Evolutionary conservation across 2,329 filamentous ascomycete genomes (phyloP).

Genomic region (Acrocalymma vagum): DNA sequence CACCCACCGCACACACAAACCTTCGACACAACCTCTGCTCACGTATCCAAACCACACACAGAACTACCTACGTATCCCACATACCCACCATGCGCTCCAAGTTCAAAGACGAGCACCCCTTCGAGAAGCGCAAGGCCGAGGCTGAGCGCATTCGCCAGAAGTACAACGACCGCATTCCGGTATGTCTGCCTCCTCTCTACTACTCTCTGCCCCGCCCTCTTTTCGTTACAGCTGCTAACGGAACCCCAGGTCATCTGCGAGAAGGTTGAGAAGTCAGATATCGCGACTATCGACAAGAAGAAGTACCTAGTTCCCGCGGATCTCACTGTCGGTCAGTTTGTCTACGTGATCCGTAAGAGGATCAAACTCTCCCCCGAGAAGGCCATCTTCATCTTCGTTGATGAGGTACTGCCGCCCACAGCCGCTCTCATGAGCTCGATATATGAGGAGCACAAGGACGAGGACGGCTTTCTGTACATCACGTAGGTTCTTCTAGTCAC

Average conservation of each 20-base stretch:
- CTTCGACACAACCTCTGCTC: constrained; percentile 8
- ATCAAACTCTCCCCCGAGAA: constrained; percentile 99
- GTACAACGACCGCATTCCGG: constrained; percentile 97
- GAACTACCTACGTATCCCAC: constrained; percentile 17
- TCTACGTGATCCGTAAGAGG: constrained; percentile 99
- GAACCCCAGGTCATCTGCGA: constrained; percentile 89
- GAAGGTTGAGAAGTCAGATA: constrained; percentile 99
- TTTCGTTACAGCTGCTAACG: constrained; percentile 33
- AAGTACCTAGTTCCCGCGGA: constrained; percentile 98
- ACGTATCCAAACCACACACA: constrained; percentile 14
- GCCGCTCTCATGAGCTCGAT: constrained; percentile 99
- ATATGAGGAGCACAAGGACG: constrained; percentile 98
- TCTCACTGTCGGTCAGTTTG: constrained; percentile 98
- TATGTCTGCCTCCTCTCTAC: constrained; percentile 62
- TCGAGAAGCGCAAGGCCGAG: constrained; percentile 99
- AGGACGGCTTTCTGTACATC: constrained; percentile 95
- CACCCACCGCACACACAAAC: constrained; percentile 21
- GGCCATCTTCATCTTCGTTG: constrained; percentile 99
- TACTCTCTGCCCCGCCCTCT: constrained; percentile 7
- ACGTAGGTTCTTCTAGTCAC: constrained; percentile 66
- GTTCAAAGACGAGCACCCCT: constrained; percentile 99
- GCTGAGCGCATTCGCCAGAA: constrained; percentile 99
- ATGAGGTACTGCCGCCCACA: constrained; percentile 95
- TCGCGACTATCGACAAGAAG: constrained; percentile 99
- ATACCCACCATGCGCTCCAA: constrained; percentile 83